Evolutionary conservation across 2,329 filamentous ascomycete genomes (phyloP).

Genomic region (Sporothrix inflata): DNA sequence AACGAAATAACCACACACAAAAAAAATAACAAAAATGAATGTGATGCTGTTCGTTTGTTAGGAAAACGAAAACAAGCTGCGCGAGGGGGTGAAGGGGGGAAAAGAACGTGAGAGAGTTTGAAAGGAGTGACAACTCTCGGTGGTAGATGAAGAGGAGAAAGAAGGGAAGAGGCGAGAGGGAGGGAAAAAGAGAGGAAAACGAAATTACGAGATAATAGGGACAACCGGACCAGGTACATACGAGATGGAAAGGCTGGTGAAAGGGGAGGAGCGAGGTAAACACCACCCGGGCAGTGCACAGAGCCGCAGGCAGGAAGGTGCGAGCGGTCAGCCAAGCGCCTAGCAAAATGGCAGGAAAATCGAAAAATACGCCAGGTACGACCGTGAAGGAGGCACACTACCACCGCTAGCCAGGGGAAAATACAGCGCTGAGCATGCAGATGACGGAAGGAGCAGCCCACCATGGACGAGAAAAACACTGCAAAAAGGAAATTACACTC

Average conservation of each 20-base stretch:
- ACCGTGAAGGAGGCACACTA: slow-evolving; percentile 7
- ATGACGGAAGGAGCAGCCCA: slow-evolving; percentile 12
- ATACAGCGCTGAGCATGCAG: slow-evolving; percentile 15
- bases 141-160: slow-evolving; percentile 5
- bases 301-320: slow-evolving; percentile 4
- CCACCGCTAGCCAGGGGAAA: slow-evolving; percentile 23
- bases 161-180: slow-evolving; percentile 5
- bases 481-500: slow-evolving; percentile 29
- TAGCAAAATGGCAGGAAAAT: slow-evolving; percentile 10
- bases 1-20: slow-evolving; percentile 38
- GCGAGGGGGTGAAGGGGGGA: slow-evolving; percentile 4
- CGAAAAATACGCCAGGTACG: not conserved
- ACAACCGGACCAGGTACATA: not conserved
- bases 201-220: slow-evolving; percentile 17
- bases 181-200: slow-evolving; percentile 19
- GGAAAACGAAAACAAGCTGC: slow-evolving; percentile 4
- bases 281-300: slow-evolving; percentile 15
- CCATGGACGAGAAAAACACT: not conserved
- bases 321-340: slow-evolving; percentile 22
- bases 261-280: slow-evolving; percentile 15
- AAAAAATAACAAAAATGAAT: slow-evolving; percentile 28
- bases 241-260: slow-evolving; percentile 1
- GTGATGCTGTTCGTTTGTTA: slow-evolving; percentile 23
- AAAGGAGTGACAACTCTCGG: slow-evolving; percentile 30
- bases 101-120: slow-evolving; percentile 23